Conservation (phyloP, 164 flowering plant genomes). For the Hamamelis virginiana region DNA sequence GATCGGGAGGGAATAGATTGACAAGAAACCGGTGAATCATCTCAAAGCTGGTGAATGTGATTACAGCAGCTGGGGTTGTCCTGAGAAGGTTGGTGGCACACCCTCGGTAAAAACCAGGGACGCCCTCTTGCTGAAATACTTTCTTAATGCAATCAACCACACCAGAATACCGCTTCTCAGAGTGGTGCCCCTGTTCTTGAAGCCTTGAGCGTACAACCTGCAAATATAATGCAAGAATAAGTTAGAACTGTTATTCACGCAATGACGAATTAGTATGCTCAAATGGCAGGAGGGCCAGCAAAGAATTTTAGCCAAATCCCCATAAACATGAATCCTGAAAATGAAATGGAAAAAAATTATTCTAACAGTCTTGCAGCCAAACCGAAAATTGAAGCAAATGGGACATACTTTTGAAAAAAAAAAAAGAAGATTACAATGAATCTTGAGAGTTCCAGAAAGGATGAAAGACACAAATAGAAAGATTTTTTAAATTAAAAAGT, state of each 20-base stretch:
- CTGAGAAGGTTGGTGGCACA: constrained; percentile 91
- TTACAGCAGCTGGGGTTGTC: constrained; percentile 95
- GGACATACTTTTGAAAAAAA: too few species aligned
- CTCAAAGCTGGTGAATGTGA: constrained; percentile 97
- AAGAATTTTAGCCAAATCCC: too few species aligned
- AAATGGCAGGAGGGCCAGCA: too few species aligned
- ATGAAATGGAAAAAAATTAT: too few species aligned
- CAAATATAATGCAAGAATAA: constrained; percentile 2
- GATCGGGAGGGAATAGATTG: constrained; percentile 44
- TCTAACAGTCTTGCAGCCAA: too few species aligned
- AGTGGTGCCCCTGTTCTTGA: constrained; percentile 89
- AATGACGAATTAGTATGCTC: too few species aligned
- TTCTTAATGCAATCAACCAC: constrained; percentile 77
- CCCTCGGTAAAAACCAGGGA: constrained; percentile 92
- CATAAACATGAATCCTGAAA: too few species aligned
- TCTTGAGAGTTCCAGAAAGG: too few species aligned
- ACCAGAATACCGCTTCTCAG: constrained; percentile 83
- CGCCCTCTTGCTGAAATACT: constrained; percentile 71
- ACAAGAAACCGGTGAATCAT: constrained; percentile 88
- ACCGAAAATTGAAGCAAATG: too few species aligned
- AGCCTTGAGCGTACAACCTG: constrained; percentile 95
- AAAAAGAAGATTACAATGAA: too few species aligned
- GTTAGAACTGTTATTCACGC: background rate
- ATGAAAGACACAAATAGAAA: too few species aligned
- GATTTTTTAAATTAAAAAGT: too few species aligned